Percentiles rank a stretch among this genome's conserved stretches.
phyloP scores from a whole-genome alignment of 2,329 filamentous ascomycete genomes.

The Fusarium cyanostomum region DNA sequence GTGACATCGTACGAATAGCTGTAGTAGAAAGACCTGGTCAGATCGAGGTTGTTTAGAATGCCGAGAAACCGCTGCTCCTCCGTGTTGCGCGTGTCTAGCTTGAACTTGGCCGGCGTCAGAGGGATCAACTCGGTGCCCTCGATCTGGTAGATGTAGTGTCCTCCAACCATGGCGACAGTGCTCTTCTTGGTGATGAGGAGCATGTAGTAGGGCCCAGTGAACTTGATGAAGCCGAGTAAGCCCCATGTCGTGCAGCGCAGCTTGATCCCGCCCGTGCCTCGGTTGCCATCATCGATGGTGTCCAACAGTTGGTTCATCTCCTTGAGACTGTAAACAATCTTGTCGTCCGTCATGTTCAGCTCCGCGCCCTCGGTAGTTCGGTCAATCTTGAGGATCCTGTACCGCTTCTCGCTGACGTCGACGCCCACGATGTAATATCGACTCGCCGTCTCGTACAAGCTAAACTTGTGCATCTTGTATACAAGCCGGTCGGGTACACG shows the following conservation, averaged over 20 bases:
- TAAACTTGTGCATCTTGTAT: conserved; percentile 92
- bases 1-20: conserved; percentile 99
- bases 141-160: conserved; percentile 95
- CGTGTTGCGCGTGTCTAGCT: conserved; percentile 79
- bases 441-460: conserved; percentile 93
- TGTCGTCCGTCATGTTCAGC: conserved; percentile 89
- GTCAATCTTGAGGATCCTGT: conserved; percentile 94
- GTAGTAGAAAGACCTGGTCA: conserved; percentile 95
- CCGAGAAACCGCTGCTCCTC: conserved; percentile 90
- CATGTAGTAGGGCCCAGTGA: conserved; percentile 98
- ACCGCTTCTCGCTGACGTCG: conserved; percentile 87
- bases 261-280: conserved; percentile 86
- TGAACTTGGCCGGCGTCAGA: conserved; percentile 79
- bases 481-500: conserved; percentile 51
- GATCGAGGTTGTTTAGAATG: conserved; percentile 90
- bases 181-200: conserved; percentile 94
- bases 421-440: conserved; percentile 95
- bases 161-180: conserved; percentile 94
- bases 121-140: conserved; percentile 93
- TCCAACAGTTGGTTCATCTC: conserved; percentile 95
- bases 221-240: conserved; percentile 91
- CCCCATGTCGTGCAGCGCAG: conserved; percentile 93
- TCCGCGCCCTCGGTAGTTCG: conserved; percentile 81
- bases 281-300: conserved; percentile 95
- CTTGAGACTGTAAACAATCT: conserved; percentile 89